These are phyloP conservation scores for Metschnikowia drakensbergensis DNA, from an alignment of 805 yeast genomes.

Conservation along the genomic window DNA sequence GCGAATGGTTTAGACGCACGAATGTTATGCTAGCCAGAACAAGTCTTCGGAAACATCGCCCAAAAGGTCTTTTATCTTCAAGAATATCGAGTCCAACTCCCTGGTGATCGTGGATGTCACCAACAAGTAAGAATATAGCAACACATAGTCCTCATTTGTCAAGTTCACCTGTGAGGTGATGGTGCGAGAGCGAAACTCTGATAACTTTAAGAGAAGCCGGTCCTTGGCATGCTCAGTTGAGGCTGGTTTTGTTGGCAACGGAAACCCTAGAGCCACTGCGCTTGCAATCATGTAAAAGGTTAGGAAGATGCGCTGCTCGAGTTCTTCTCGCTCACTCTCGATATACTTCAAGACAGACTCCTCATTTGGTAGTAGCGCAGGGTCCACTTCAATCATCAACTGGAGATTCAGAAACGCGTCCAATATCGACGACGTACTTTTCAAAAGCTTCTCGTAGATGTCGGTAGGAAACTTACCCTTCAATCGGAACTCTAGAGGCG, in stretches of 20 bases:
- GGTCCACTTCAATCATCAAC: slow-evolving; percentile 62
- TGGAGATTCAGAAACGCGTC: slow-evolving; percentile 75
- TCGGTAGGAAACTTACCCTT: slow-evolving; percentile 66
- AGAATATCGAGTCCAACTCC: slow-evolving; percentile 58
- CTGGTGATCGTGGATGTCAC: slow-evolving; percentile 65
- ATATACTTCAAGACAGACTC: slow-evolving; percentile 52
- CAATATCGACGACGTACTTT: slow-evolving; percentile 58
- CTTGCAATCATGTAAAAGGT: slow-evolving; percentile 78
- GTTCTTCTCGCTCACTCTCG: slow-evolving; percentile 56
- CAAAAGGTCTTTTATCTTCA: slow-evolving; percentile 51
- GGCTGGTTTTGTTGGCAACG: slow-evolving; percentile 73
- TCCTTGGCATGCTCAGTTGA: slow-evolving; percentile 73
- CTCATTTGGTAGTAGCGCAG: slow-evolving; percentile 50
- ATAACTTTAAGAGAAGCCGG: slow-evolving; percentile 60
- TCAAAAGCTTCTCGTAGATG: slow-evolving; percentile 48
- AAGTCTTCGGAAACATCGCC: slow-evolving; percentile 66
- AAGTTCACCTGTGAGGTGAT: slow-evolving; percentile 27
- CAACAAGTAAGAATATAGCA: slow-evolving; percentile 69
- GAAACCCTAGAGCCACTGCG: slow-evolving; percentile 70
- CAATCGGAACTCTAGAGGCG: slow-evolving; percentile 70
- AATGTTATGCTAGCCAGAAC: slow-evolving; percentile 40
- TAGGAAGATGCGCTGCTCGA: slow-evolving; percentile 68
- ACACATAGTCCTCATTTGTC: slow-evolving; percentile 69
- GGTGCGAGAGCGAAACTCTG: slow-evolving; percentile 45
- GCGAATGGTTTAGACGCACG: no score